Percentiles rank a stretch among this genome's conserved stretches.
These are phyloP conservation scores for Cladorrhinum sp. DNA, from an alignment of 2,329 filamentous ascomycete genomes.

Conservation along the genomic window DNA sequence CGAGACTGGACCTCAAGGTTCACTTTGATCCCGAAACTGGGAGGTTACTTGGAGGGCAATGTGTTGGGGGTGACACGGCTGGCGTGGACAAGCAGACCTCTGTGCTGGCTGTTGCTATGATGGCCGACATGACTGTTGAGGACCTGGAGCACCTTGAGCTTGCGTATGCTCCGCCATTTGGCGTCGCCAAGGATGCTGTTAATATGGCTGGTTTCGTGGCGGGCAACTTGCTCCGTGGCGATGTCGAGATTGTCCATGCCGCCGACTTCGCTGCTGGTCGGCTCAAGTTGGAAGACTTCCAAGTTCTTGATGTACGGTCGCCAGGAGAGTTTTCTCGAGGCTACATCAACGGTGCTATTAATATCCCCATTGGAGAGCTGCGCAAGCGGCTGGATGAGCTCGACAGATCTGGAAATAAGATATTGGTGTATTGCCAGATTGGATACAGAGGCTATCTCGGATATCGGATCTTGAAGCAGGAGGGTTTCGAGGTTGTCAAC, in stretches of 20 bases:
- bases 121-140: constrained; percentile 27
- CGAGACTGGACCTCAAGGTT: constrained; percentile 24
- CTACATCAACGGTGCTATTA: constrained; percentile 14
- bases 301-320: constrained; percentile 20
- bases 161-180: constrained; percentile 29
- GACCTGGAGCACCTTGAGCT: constrained; percentile 31
- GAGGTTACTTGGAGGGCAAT: constrained; percentile 27
- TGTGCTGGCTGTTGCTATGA: constrained; percentile 27
- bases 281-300: constrained; percentile 10
- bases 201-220: constrained; percentile 32
- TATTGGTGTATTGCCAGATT: constrained; percentile 27
- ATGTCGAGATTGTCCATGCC: constrained; percentile 26
- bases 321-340: constrained; percentile 15
- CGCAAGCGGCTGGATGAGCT: constrained; percentile 17
- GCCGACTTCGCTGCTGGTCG: constrained; percentile 15
- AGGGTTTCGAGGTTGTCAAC: constrained; percentile 23
- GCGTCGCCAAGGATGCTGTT: constrained; percentile 29
- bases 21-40: constrained; percentile 23
- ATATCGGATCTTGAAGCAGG: constrained; percentile 22
- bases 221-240: constrained; percentile 27
- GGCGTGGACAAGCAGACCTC: constrained; percentile 28
- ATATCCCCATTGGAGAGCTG: constrained; percentile 17
- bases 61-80: constrained; percentile 13
- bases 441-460: constrained; percentile 26
- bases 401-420: constrained; percentile 17